These are phyloP conservation scores for Oryza australiensis DNA, from an alignment of 176 grass and related monocot genomes.

Conservation along the genomic window DNA sequence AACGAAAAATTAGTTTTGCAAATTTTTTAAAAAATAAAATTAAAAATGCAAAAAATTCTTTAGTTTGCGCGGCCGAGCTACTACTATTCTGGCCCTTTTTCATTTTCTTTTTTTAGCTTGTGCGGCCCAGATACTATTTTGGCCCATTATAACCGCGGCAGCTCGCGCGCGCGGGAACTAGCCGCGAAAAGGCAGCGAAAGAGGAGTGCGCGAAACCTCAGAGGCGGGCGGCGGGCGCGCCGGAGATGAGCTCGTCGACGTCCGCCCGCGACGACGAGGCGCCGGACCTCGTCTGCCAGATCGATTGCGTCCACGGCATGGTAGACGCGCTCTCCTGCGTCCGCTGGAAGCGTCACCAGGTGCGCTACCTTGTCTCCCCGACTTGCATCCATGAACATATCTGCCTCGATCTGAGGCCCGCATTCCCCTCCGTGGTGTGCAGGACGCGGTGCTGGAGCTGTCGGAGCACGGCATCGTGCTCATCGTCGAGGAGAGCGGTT, in stretches of 20 bases:
- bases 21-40: too few species aligned
- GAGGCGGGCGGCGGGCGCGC: not conserved
- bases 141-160: not conserved
- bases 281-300: constrained; percentile 68
- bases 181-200: not conserved
- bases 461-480: constrained; percentile 82
- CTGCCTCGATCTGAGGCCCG: not conserved
- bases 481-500: constrained; percentile 80
- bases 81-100: too few species aligned
- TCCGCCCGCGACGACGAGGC: constrained; percentile 49
- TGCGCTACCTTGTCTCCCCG: not conserved
- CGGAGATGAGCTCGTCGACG: constrained; percentile 58
- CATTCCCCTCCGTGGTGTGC: not conserved
- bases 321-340: constrained; percentile 87
- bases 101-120: too few species aligned
- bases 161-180: not conserved
- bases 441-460: constrained; percentile 85
- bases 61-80: too few species aligned
- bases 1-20: too few species aligned
- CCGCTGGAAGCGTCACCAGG: constrained; percentile 94
- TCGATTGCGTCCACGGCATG: constrained; percentile 85
- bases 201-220: not conserved
- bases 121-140: not conserved
- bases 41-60: too few species aligned
- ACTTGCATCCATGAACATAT: not conserved